Percentiles rank a stretch among this genome's conserved stretches.
Conservation (phyloP, 805 yeast genomes). For the Dipodascopsis tothii region DNA sequence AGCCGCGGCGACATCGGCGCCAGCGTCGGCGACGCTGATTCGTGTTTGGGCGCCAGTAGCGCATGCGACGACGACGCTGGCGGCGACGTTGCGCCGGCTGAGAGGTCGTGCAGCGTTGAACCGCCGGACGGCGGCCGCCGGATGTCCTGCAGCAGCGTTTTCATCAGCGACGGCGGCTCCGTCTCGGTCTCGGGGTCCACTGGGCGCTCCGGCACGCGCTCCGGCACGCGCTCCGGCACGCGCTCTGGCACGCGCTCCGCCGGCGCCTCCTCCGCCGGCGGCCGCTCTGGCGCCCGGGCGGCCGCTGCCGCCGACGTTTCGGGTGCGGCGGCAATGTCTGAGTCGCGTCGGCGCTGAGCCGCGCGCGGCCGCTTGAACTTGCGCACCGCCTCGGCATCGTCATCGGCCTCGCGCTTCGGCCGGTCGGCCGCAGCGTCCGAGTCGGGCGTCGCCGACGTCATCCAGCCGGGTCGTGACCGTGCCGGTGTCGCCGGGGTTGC, state of each 20-base stretch:
- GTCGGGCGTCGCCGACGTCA: conserved; percentile 5
- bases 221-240: no score
- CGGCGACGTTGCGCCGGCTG: conserved; percentile 5
- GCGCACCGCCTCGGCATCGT: conserved; percentile 2
- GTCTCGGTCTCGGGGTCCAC: conserved; percentile 4
- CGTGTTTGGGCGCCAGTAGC: background rate
- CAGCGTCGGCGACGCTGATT: conserved; percentile 10
- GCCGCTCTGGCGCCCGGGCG: background rate
- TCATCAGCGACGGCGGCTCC: conserved; percentile 13
- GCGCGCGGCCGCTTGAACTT: conserved; percentile 18
- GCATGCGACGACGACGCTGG: conserved; percentile 1
- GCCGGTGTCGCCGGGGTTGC: conserved; percentile 10
- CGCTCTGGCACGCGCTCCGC: no score
- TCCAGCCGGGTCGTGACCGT: conserved; percentile 3
- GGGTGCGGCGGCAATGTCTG: background rate
- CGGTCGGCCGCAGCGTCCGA: background rate
- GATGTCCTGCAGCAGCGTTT: conserved; percentile 14
- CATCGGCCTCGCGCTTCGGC: background rate
- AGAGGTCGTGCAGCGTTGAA: background rate
- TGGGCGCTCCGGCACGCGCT: no score
- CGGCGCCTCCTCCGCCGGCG: background rate
- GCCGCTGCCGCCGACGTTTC: background rate
- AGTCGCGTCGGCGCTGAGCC: conserved; percentile 9
- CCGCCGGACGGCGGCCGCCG: conserved; percentile 8
- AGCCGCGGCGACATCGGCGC: conserved; percentile 13